Percentiles rank a stretch among this genome's conserved stretches.
These are phyloP conservation scores for Tephrocybe sp. DNA, from an alignment of 768 basidiomycete genomes.

Conservation along the genomic window DNA sequence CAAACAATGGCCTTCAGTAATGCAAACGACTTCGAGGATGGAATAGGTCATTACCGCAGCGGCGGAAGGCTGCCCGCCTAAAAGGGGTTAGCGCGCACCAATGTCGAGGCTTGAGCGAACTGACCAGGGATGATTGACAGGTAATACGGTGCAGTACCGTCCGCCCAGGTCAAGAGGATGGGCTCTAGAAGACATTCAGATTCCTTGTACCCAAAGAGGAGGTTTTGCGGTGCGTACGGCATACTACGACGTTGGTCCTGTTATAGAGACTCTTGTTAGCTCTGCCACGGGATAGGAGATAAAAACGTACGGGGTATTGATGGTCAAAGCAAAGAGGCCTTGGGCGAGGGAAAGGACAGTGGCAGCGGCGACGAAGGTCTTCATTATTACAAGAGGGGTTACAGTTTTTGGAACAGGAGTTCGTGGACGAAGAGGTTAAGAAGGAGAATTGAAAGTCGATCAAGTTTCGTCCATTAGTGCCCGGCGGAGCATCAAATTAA, in stretches of 20 bases:
- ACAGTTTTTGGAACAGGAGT: constrained; percentile 9
- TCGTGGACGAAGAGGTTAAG: constrained; percentile 8
- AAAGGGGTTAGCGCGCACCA: not conserved
- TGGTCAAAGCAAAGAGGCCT: constrained; percentile 40
- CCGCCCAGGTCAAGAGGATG: constrained; percentile 49
- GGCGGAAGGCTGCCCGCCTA: constrained; percentile 54
- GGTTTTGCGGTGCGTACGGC: constrained; percentile 38
- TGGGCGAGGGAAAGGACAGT: constrained; percentile 38
- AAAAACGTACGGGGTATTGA: constrained; percentile 60
- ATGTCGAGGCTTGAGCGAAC: constrained; percentile 13
- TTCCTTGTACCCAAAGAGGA: constrained; percentile 1
- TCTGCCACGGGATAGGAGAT: not conserved
- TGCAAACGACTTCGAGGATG: not conserved
- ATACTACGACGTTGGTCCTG: constrained; percentile 42
- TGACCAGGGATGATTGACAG: constrained; percentile 60
- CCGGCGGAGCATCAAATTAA: constrained; percentile 18
- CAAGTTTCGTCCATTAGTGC: constrained; percentile 5
- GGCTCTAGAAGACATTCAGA: constrained; percentile 47
- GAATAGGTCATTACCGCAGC: constrained; percentile 40
- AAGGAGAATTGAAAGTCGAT: not conserved
- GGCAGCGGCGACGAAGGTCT: constrained; percentile 32
- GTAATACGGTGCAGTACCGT: constrained; percentile 55
- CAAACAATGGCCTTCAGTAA: not conserved
- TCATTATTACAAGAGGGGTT: constrained; percentile 29
- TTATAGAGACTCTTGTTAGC: not conserved